phyloP scores from a whole-genome alignment of 495 filamentous ascomycete species.

The Podospora appendiculata region DNA sequence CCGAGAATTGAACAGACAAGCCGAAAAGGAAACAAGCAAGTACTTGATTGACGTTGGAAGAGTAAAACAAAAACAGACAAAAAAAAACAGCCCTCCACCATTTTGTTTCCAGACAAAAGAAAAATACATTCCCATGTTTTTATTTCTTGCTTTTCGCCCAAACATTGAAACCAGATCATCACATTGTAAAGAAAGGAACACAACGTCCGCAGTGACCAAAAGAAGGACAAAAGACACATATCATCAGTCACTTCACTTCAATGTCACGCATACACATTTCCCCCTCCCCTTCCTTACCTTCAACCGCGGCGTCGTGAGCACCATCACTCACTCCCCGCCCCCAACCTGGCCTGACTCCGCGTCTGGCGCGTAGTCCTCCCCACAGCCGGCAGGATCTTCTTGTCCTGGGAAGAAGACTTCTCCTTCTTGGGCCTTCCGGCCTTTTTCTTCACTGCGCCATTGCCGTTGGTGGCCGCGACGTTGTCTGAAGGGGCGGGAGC shows the following conservation, averaged over 20 bases:
- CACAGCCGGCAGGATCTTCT: conserved; percentile 21
- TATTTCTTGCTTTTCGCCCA: no score
- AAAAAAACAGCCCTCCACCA: no score
- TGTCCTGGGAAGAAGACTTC: not conserved
- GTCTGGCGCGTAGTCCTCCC: conserved; percentile 35
- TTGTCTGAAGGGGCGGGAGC: not conserved
- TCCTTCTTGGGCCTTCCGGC: conserved; percentile 22
- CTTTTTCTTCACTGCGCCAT: conserved; percentile 1
- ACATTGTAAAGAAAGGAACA: not conserved
- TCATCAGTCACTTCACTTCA: conserved; percentile 1
- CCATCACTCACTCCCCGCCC: not conserved
- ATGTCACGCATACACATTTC: no score
- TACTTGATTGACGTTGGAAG: no score
- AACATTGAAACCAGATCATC: not conserved
- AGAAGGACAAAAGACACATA: not conserved
- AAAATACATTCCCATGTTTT: no score
- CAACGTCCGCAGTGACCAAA: no score
- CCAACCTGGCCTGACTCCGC: conserved; percentile 29
- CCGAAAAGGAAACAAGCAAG: no score
- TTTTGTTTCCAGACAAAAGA: no score
- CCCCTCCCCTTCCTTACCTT: no score
- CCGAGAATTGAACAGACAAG: no score
- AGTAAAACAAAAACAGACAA: no score
- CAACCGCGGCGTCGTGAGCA: no score
- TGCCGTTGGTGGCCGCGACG: not conserved